Conservation (phyloP, 768 basidiomycete genomes). For the Boletus tylopilopsis region DNA sequence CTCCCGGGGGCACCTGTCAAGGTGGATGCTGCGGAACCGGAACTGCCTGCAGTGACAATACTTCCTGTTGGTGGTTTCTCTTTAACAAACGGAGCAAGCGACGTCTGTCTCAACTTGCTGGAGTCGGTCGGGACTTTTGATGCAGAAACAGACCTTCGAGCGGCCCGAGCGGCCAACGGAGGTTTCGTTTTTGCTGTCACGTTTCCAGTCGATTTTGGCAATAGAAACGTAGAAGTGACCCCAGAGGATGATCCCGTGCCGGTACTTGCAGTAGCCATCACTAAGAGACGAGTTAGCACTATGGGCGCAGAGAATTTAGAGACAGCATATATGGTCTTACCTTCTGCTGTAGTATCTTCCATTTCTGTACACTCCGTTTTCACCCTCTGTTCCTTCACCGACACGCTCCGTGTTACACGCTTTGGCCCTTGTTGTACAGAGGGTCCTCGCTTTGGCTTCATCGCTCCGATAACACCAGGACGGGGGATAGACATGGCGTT, state of each 20-base stretch:
- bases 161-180: neutral
- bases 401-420: slow-evolving; percentile 29
- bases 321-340: neutral
- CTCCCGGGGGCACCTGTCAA: slow-evolving; percentile 8
- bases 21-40: neutral
- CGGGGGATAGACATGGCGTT: neutral
- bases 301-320: neutral
- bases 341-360: neutral
- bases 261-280: neutral
- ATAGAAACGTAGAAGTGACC: slow-evolving; percentile 3
- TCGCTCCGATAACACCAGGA: slow-evolving; percentile 1
- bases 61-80: neutral
- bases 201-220: slow-evolving; percentile 3
- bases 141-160: slow-evolving; percentile 7
- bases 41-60: neutral
- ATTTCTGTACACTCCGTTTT: neutral
- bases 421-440: slow-evolving; percentile 7
- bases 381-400: slow-evolving; percentile 21
- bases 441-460: slow-evolving; percentile 19
- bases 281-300: slow-evolving; percentile 7
- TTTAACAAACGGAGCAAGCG: slow-evolving; percentile 23
- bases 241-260: neutral
- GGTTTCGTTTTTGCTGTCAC: slow-evolving; percentile 4
- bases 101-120: slow-evolving; percentile 24
- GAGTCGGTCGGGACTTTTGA: slow-evolving; percentile 10